phyloP scores from a whole-genome alignment of 2,329 filamentous ascomycete genomes.

The Volutella citrinella region DNA sequence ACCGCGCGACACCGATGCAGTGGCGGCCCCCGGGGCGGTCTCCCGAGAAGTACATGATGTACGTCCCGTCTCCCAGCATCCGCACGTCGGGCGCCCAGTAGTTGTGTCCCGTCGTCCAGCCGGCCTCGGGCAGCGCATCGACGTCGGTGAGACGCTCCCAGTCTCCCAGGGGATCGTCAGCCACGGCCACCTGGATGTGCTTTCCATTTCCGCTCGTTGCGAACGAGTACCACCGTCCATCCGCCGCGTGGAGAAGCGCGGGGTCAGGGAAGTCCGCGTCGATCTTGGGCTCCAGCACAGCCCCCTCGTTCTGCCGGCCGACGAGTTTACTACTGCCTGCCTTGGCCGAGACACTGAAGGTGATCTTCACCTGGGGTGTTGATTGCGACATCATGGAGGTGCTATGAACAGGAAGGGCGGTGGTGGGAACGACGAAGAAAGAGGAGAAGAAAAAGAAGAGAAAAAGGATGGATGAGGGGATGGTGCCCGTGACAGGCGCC shows the following conservation, averaged over 20 bases:
- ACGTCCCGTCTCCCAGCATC: slow-evolving; percentile 45
- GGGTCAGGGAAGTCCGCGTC: slow-evolving; percentile 53
- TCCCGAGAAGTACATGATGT: slow-evolving; percentile 60
- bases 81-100: slow-evolving; percentile 63
- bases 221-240: slow-evolving; percentile 56
- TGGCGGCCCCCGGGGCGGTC: slow-evolving; percentile 43
- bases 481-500: slow-evolving; percentile 1
- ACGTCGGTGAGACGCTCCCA: slow-evolving; percentile 45
- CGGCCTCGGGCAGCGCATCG: slow-evolving; percentile 53
- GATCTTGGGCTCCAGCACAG: slow-evolving; percentile 14
- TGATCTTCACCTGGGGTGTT: slow-evolving; percentile 2
- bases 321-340: too few relatives aligned
- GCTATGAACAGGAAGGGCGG: background rate
- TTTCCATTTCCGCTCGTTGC: slow-evolving; percentile 49
- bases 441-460: slow-evolving; percentile 1
- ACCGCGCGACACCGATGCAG: slow-evolving; percentile 57
- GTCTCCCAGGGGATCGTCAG: slow-evolving; percentile 44
- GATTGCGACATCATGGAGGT: background rate
- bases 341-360: too few relatives aligned
- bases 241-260: slow-evolving; percentile 43
- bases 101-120: slow-evolving; percentile 52
- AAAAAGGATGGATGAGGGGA: slow-evolving; percentile 2
- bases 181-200: slow-evolving; percentile 53
- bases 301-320: slow-evolving; percentile 10
- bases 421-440: slow-evolving; percentile 1